Evolutionary conservation across 116 monocot genomes (phyloP).

Genomic region (Phalaenopsis hybrid): DNA sequence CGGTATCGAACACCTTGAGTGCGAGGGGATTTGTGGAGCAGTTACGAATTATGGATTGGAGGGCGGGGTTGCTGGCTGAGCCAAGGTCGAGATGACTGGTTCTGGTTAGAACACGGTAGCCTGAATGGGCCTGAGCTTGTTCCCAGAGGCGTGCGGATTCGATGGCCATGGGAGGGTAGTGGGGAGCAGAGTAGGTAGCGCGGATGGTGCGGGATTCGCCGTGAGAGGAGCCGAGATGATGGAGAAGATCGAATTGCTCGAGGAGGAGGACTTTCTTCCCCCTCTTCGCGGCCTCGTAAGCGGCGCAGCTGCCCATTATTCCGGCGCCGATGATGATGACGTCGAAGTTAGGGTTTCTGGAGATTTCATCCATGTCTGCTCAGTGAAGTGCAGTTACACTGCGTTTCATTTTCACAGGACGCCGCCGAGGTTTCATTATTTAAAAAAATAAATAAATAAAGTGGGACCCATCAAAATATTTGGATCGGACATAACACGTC

Average conservation of each 20-base stretch:
- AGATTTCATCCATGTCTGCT: constrained; percentile 11
- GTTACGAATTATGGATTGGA: constrained; percentile 32
- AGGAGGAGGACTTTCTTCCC: constrained; percentile 55
- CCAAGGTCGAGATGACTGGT: constrained; percentile 78
- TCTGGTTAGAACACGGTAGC: constrained; percentile 52
- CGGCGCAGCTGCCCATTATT: constrained; percentile 88
- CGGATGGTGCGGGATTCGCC: constrained; percentile 95
- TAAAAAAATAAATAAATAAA: too few relatives aligned
- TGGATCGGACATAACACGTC: too few relatives aligned
- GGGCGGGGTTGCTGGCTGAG: constrained; percentile 28
- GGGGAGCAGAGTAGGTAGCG: constrained; percentile 53
- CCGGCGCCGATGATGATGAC: constrained; percentile 75
- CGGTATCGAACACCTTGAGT: constrained; percentile 11
- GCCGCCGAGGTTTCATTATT: too few relatives aligned
- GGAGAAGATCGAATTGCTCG: constrained; percentile 87
- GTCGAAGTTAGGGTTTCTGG: constrained; percentile 28
- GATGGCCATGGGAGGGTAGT: constrained; percentile 56
- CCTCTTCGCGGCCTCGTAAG: constrained; percentile 54
- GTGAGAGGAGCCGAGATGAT: constrained; percentile 87
- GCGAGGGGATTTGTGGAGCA: constrained; percentile 21
- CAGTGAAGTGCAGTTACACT: too few relatives aligned
- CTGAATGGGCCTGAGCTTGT: constrained; percentile 44
- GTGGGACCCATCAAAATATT: too few relatives aligned
- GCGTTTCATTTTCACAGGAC: too few relatives aligned
- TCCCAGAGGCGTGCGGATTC: constrained; percentile 50